A percentile compares a stretch with the other conserved stretches of the same genome.
These are phyloP conservation scores for Forsythia viridissima DNA, from an alignment of 257 asterid genomes.

Conservation along the genomic window DNA sequence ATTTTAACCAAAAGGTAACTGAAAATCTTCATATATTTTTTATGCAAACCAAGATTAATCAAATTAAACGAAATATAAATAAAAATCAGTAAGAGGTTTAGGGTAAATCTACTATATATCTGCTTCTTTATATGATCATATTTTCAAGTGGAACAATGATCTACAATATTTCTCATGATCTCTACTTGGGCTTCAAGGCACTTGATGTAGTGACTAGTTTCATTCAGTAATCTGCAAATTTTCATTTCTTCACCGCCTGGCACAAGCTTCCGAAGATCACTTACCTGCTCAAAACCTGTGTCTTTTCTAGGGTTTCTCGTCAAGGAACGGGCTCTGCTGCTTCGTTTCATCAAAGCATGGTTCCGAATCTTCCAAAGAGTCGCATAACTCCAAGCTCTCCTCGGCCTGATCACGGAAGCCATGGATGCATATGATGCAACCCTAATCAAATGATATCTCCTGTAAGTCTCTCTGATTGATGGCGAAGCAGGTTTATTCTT, in stretches of 20 bases:
- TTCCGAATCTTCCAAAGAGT: conserved; percentile 45
- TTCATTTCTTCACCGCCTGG: conserved; percentile 75
- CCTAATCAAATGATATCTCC: conserved; percentile 43
- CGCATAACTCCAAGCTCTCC: conserved; percentile 72
- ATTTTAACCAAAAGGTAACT: too few relatives aligned
- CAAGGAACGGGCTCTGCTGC: not conserved
- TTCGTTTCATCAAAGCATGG: conserved; percentile 14
- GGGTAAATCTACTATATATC: not conserved
- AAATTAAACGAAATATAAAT: not conserved
- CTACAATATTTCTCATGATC: conserved; percentile 61
- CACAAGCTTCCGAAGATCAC: conserved; percentile 48
- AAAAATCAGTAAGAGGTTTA: not conserved
- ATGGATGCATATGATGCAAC: conserved; percentile 65
- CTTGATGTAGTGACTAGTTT: conserved; percentile 72
- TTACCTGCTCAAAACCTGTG: conserved; percentile 26
- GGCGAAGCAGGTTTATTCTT: conserved; percentile 5
- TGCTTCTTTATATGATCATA: not conserved
- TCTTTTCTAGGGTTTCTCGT: conserved; percentile 40
- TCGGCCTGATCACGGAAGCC: conserved; percentile 70
- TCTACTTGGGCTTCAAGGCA: conserved; percentile 72
- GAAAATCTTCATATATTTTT: not conserved
- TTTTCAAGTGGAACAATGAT: conserved; percentile 39
- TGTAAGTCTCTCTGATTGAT: conserved; percentile 5
- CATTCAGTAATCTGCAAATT: conserved; percentile 50
- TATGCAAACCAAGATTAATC: not conserved